These are phyloP conservation scores for Hygrophorus pudorinus DNA, from an alignment of 768 basidiomycete genomes.

Conservation along the genomic window DNA sequence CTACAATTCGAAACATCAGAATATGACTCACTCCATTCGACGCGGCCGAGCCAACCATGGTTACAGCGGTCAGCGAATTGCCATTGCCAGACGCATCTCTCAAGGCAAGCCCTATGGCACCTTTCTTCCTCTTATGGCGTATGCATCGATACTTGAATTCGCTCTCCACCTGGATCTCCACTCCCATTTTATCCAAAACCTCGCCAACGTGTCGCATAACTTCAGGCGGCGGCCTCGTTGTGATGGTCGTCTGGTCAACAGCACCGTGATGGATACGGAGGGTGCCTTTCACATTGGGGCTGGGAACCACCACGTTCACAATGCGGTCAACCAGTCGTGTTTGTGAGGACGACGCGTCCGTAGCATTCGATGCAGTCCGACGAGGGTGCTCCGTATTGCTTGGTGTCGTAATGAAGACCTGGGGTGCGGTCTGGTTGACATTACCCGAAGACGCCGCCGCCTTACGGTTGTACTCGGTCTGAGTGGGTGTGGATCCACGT, in stretches of 20 bases:
- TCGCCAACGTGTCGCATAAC: conserved; percentile 80
- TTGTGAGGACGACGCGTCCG: conserved; percentile 31
- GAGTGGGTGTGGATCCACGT: conserved; percentile 17
- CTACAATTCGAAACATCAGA: conserved; percentile 7
- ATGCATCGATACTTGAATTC: conserved; percentile 89
- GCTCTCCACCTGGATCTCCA: conserved; percentile 80
- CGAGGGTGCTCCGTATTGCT: conserved; percentile 16
- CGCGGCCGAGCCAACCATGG: conserved; percentile 72
- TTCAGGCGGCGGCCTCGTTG: conserved; percentile 72
- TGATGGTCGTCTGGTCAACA: conserved; percentile 84
- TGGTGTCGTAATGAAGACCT: conserved; percentile 32
- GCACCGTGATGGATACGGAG: conserved; percentile 86
- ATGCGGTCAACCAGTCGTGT: conserved; percentile 37
- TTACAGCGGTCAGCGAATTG: conserved; percentile 59
- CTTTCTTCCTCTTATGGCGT: conserved; percentile 64
- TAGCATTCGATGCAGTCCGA: conserved; percentile 33
- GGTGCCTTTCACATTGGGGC: conserved; percentile 24
- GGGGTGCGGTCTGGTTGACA: conserved; percentile 22
- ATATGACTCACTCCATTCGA: conserved; percentile 67
- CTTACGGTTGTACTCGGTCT: conserved; percentile 16
- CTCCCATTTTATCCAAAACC: conserved; percentile 81
- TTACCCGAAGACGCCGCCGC: conserved; percentile 24
- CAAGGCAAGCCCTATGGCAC: conserved; percentile 16
- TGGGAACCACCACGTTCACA: conserved; percentile 35
- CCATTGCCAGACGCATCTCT: conserved; percentile 19